Base-by-base conservation (phyloP, 805 yeast genomes). In the Kodamaea neixiangensis region DNA sequence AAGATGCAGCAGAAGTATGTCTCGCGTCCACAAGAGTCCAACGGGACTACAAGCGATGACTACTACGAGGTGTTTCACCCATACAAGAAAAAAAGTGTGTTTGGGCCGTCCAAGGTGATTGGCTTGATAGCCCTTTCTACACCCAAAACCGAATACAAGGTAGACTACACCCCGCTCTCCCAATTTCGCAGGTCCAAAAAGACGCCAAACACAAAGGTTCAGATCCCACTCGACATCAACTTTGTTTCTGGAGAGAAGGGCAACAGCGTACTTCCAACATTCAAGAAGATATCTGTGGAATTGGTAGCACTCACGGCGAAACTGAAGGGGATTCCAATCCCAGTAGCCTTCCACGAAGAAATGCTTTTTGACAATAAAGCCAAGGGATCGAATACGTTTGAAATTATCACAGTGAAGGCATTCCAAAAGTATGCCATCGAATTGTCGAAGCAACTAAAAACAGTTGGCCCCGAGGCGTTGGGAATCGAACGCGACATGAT, bases 91-190 rank as follows among this genome's bases (percentile, higher is more conserved):
- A 67, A 64, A 47, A 53, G 64, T 2, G 44, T 69, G 5, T 53
- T 72, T 38, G 72, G 75, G 1, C 38, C 59, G 1, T 53, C 67
- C 14, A 72, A 71, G 52, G 55, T 60, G 3, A 55, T 64, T 21
- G 77, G 77, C 1, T 52, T 70, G n/a, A 43, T 62, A n/a, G 65
- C 70, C 14, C 51, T 71, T 5, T 55, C 71, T 5, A 65, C 70
- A 2, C 75, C 75, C 7, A 64, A 54, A 35, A 60, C 51, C 2
- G 68, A 64, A 41, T 67, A 72, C 49, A 48, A 54, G 11, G 63
- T 61, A 11, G 56, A 58, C 35, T 70, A 70, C 53, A 14, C 15
- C 15, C 43, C 48, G 4, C 59, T 65, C 3, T 54, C 58, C 18
- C 48, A 54, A 17, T 67, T 59, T 42, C 51, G 48, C 9, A 31